A percentile compares a stretch with the other conserved stretches of the same genome.
Conservation (phyloP, 768 basidiomycete genomes). For the Antrodiella citrinella region DNA sequence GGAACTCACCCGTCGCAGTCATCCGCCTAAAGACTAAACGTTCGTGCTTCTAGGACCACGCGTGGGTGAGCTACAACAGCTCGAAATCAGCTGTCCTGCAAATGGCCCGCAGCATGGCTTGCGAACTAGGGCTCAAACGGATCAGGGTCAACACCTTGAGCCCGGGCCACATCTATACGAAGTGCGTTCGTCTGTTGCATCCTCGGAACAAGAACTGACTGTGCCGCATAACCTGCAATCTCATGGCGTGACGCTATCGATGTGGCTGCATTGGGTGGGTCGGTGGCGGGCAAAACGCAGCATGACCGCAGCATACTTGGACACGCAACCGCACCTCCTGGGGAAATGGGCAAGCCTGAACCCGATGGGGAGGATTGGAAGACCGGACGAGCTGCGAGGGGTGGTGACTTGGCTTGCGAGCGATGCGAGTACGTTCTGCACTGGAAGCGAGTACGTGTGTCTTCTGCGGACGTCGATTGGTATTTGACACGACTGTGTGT, state of each 20-base stretch:
- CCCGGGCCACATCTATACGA: conserved; percentile 65
- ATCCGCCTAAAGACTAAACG: neutral
- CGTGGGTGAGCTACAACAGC: conserved; percentile 66
- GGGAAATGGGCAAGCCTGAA: conserved; percentile 61
- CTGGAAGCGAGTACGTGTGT: conserved; percentile 64
- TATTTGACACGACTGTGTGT: neutral
- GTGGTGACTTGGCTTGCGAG: conserved; percentile 47
- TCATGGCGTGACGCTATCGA: neutral
- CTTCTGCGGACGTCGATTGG: neutral
- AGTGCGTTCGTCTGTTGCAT: conserved; percentile 22
- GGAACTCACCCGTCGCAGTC: neutral
- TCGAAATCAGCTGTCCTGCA: conserved; percentile 71
- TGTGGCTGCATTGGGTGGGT: neutral
- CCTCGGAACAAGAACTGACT: neutral
- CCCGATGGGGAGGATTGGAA: conserved; percentile 59
- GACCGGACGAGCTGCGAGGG: conserved; percentile 65
- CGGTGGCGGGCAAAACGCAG: conserved; percentile 32
- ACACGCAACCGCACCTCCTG: conserved; percentile 49
- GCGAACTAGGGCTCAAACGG: conserved; percentile 52
- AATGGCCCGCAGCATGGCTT: conserved; percentile 73
- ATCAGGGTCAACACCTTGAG: conserved; percentile 70
- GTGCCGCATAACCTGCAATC: neutral
- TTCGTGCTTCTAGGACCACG: conserved; percentile 51
- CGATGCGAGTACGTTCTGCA: conserved; percentile 54
- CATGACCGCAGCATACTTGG: conserved; percentile 65